A percentile compares a stretch with the other conserved stretches of the same genome.
These are phyloP conservation scores for Neurospora intermedia DNA, from an alignment of 495 filamentous ascomycete genomes.

Conservation along the genomic window DNA sequence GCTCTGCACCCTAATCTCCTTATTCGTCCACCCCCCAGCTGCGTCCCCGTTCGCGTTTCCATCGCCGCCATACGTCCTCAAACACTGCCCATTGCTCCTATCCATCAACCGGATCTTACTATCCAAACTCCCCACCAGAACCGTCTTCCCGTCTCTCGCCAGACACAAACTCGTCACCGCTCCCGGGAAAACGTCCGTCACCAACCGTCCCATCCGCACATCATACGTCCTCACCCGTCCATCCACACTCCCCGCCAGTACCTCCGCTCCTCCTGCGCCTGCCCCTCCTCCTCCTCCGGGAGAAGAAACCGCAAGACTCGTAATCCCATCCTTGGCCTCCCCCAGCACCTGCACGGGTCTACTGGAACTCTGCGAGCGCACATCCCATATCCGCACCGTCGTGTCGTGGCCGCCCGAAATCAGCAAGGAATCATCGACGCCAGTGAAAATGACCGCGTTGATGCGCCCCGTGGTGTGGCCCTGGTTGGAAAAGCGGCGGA, in stretches of 20 bases:
- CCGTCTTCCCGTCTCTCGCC: constrained; percentile 58
- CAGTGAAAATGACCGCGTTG: constrained; percentile 69
- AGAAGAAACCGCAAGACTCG: constrained; percentile 34
- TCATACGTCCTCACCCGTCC: constrained; percentile 78
- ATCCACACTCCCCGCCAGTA: constrained; percentile 73
- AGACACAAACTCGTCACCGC: constrained; percentile 58
- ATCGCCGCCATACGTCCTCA: constrained; percentile 52
- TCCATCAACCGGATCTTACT: constrained; percentile 73
- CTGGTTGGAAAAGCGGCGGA: constrained; percentile 54
- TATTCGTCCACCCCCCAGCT: constrained; percentile 50
- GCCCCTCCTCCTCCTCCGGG: no score
- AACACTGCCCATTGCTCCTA: constrained; percentile 55
- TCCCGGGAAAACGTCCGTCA: constrained; percentile 61
- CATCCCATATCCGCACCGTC: constrained; percentile 81
- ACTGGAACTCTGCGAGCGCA: constrained; percentile 38
- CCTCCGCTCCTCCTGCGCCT: constrained; percentile 26
- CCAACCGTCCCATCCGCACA: constrained; percentile 64
- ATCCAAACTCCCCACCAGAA: constrained; percentile 70
- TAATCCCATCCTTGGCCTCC: constrained; percentile 72
- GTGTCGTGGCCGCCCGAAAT: constrained; percentile 71
- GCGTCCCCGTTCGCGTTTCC: background rate
- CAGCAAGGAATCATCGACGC: constrained; percentile 57
- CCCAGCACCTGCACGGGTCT: constrained; percentile 69
- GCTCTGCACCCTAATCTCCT: constrained; percentile 60
- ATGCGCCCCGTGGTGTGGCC: constrained; percentile 58